Evolutionary conservation across 1,284 basidiomycete species (phyloP), one percentile per base, ranked within the genome.

Genomic region (Malassezia furfur): DNA sequence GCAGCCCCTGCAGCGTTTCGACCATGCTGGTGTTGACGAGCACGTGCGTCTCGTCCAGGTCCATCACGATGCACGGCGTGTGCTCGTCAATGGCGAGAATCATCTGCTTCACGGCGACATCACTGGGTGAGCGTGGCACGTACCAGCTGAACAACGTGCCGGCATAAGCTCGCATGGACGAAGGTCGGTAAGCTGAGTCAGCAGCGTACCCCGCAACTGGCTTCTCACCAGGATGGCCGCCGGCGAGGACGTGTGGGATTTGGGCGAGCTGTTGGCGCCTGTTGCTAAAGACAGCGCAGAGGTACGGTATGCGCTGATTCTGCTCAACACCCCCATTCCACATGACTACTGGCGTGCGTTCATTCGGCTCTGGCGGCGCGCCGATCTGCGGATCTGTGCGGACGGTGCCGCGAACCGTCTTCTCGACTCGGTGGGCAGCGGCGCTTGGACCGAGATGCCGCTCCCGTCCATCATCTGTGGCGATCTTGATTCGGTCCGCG

Each of bases 321-420:
- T 62, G 7, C 40, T 62, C 17, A 62, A 62, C 30, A 54, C 57
- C 5, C 50, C 60, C 9, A 52, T 62, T 11, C 35, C 60, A 1
- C 25, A 14, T 12, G n/a, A 40, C n/a, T 53, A 59, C 25, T 21
- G 28, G 19, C n/a, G 19, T 0, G 30, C 41, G 5, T 59, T 62
- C 22, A 9, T 41, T 15, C 25, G 14, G 0, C 31, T 62, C 1
- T 62, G 60, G 60, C 22, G 19, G 12, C n/a, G 53, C 65, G 73
- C 72, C 2, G 52, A 41, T 8, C 19, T 66, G 11, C 57, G 76
- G 19, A 66, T 77, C 30, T 96, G 90, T 72, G 91, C 91, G 0
- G 91, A 96, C 70, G 91, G 91, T 22, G 91, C 90, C 39, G 88
- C 88, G 2, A 96, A 96, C 75, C 80, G 87, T 22, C 78, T 96